Conservation (phyloP, 2,329 filamentous ascomycete genomes). For the Ophidiomyces ophidiicola region DNA sequence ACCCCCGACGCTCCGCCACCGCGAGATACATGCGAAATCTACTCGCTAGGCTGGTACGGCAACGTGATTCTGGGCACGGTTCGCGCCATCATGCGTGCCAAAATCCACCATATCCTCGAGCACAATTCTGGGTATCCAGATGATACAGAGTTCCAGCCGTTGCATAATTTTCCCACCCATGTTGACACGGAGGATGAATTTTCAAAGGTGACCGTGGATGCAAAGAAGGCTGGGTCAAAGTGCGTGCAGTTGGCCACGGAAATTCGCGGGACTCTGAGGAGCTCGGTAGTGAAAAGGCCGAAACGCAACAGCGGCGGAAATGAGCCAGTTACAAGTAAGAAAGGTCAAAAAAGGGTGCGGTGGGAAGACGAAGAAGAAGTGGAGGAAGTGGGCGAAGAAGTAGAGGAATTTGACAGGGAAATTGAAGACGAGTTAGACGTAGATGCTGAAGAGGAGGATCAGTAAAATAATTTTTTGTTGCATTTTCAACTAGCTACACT, state of each 20-base stretch:
- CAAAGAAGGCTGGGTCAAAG: constrained; percentile 18
- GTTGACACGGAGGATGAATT: constrained; percentile 17
- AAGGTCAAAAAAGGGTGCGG: constrained; percentile 16
- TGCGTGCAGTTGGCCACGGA: constrained; percentile 27
- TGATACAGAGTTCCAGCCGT: constrained; percentile 26
- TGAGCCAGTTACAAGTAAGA: constrained; percentile 8
- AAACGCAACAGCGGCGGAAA: constrained; percentile 1
- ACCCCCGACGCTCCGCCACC: constrained; percentile 41
- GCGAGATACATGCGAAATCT: constrained; percentile 46
- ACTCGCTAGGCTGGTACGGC: constrained; percentile 69
- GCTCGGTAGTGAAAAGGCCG: constrained; percentile 16
- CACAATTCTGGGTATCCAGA: constrained; percentile 19
- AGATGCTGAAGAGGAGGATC: constrained; percentile 11
- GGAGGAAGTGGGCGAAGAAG: constrained; percentile 15
- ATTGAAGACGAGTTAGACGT: constrained; percentile 18
- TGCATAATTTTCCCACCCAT: constrained; percentile 31
- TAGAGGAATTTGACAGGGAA: constrained; percentile 16
- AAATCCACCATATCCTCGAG: constrained; percentile 55
- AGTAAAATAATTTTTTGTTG: too few relatives aligned
- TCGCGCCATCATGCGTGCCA: constrained; percentile 77
- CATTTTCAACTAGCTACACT: too few relatives aligned
- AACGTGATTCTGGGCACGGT: constrained; percentile 72
- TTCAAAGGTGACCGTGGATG: constrained; percentile 11
- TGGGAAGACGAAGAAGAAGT: constrained; percentile 17
- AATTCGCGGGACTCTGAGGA: constrained; percentile 26